Evolutionary conservation across 2,329 filamentous ascomycete genomes (phyloP).

Genomic region (Coleophoma eucalyptorum): DNA sequence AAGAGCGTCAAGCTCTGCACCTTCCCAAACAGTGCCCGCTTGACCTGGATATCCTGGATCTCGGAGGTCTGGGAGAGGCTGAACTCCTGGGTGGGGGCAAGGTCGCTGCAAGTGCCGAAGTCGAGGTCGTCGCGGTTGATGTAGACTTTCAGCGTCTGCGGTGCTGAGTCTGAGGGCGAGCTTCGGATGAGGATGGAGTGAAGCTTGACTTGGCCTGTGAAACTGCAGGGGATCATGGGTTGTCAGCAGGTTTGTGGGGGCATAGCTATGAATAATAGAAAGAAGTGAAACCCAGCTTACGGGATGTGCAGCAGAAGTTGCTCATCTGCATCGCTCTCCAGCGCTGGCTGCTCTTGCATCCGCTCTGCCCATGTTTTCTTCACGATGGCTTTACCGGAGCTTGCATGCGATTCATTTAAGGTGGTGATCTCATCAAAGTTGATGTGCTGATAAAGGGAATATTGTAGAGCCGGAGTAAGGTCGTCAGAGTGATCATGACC

Average conservation of each 20-base stretch:
- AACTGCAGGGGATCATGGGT: constrained; percentile 45
- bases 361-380: constrained; percentile 91
- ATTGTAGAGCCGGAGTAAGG: constrained; percentile 85
- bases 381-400: constrained; percentile 70
- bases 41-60: constrained; percentile 83
- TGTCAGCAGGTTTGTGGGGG: not conserved
- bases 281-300: constrained; percentile 45
- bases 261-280: not conserved
- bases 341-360: constrained; percentile 65
- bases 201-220: constrained; percentile 90
- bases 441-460: constrained; percentile 87
- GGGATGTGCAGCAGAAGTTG: constrained; percentile 91
- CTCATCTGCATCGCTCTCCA: constrained; percentile 85
- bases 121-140: constrained; percentile 85
- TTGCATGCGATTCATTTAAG: constrained; percentile 71
- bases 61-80: constrained; percentile 75
- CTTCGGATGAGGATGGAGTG: constrained; percentile 86
- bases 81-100: constrained; percentile 69
- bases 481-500: constrained; percentile 75
- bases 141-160: constrained; percentile 81
- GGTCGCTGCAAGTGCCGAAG: constrained; percentile 70
- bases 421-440: constrained; percentile 82
- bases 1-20: constrained; percentile 83
- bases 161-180: constrained; percentile 65
- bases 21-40: constrained; percentile 82